phyloP scores from a whole-genome alignment of 139 green algal genomes.

The Edaphochlamys debaryana region DNA sequence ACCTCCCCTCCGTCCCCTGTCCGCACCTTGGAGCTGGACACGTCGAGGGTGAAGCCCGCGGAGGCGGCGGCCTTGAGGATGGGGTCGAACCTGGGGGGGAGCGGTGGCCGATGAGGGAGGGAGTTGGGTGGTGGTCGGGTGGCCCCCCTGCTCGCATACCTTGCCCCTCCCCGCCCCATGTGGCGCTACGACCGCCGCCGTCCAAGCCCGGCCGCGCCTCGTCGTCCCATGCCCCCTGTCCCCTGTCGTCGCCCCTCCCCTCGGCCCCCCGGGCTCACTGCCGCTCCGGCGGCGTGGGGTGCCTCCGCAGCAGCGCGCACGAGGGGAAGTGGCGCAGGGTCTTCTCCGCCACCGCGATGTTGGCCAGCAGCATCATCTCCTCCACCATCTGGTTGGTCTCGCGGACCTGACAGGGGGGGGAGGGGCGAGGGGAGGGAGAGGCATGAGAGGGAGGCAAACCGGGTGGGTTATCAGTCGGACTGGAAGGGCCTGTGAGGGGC shows the following conservation, averaged over 20 bases:
- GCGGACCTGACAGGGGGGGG: constrained; percentile 54
- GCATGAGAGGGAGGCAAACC: not conserved
- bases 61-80: constrained; percentile 70
- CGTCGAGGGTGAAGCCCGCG: constrained; percentile 75
- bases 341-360: constrained; percentile 88
- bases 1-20: too few relatives aligned
- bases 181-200: too few relatives aligned
- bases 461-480: too few relatives aligned
- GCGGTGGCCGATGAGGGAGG: too few relatives aligned
- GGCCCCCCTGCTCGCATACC: too few relatives aligned
- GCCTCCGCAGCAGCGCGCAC: constrained; percentile 73
- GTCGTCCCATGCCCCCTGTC: too few relatives aligned
- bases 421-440: not conserved
- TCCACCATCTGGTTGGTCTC: constrained; percentile 98
- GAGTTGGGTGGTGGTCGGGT: too few relatives aligned
- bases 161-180: too few relatives aligned
- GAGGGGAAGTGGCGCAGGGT: constrained; percentile 84
- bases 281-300: constrained; percentile 19
- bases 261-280: too few relatives aligned
- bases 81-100: constrained; percentile 42
- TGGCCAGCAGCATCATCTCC: constrained; percentile 98
- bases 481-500: too few relatives aligned
- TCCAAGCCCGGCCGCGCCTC: too few relatives aligned
- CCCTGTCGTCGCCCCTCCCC: too few relatives aligned
- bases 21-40: constrained; percentile 52